phyloP scores from a whole-genome alignment of 257 asterid species.

The Primulina eburnea region DNA sequence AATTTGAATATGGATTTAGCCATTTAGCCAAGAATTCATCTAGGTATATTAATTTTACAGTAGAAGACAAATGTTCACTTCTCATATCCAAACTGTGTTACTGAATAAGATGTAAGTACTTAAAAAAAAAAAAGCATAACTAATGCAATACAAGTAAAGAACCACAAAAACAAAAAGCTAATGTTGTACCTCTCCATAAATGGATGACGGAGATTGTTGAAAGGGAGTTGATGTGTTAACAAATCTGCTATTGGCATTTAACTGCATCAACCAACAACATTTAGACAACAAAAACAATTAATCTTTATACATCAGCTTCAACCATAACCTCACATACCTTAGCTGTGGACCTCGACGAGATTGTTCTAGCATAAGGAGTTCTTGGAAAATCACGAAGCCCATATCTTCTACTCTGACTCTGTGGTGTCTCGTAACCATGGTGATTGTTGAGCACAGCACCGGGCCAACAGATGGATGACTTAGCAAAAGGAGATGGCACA shows the following conservation, averaged over 20 bases:
- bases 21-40: constrained; percentile 1
- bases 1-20: constrained; percentile 1
- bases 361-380: neutral
- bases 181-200: constrained; percentile 51
- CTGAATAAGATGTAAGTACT: neutral
- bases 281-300: constrained; percentile 21
- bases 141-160: neutral
- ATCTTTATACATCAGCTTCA: constrained; percentile 6
- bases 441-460: constrained; percentile 62
- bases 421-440: constrained; percentile 58
- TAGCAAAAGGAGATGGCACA: constrained; percentile 55
- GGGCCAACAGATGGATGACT: constrained; percentile 77
- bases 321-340: neutral
- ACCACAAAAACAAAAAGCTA: neutral
- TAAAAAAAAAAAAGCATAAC: neutral
- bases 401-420: constrained; percentile 52
- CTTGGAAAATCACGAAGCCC: constrained; percentile 44
- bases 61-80: constrained; percentile 1
- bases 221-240: constrained; percentile 43
- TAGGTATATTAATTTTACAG: neutral
- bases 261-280: constrained; percentile 39
- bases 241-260: constrained; percentile 47
- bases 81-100: neutral
- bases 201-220: constrained; percentile 50
- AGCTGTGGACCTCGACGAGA: neutral